These are phyloP conservation scores for Nematodospora anomalae DNA, from an alignment of 1,139 yeast species.

Conservation along the genomic window DNA sequence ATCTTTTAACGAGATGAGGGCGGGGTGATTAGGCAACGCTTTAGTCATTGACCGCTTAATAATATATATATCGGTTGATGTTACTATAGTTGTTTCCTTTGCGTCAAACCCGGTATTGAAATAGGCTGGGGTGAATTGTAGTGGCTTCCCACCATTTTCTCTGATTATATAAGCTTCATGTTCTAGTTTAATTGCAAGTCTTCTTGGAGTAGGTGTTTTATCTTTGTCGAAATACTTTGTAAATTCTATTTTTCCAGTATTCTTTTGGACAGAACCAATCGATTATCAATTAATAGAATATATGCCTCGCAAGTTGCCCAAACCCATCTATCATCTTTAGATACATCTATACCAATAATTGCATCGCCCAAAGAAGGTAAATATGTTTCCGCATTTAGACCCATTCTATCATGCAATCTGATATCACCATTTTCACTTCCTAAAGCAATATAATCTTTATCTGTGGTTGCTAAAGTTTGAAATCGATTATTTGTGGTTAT, in stretches of 20 bases:
- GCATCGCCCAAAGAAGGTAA: constrained; percentile 82
- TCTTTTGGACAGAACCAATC: constrained; percentile 58
- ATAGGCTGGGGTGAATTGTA: constrained; percentile 68
- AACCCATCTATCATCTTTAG: constrained; percentile 81
- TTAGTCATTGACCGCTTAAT: constrained; percentile 76
- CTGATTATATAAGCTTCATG: constrained; percentile 65
- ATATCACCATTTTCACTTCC: constrained; percentile 77
- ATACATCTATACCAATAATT: constrained; percentile 63
- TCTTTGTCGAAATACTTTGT: constrained; percentile 62
- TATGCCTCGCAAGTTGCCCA: constrained; percentile 77
- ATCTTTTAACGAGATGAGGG: constrained; percentile 66
- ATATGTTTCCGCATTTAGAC: constrained; percentile 71
- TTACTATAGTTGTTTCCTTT: constrained; percentile 69
- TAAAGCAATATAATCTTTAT: constrained; percentile 70
- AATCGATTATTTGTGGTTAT: constrained; percentile 59
- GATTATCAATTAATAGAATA: constrained; percentile 64
- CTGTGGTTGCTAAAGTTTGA: constrained; percentile 69
- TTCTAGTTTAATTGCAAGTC: constrained; percentile 68
- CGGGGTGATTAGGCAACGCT: constrained; percentile 48
- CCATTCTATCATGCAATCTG: constrained; percentile 67
- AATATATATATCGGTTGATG: constrained; percentile 80
- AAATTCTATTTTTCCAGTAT: constrained; percentile 66
- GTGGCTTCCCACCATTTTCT: constrained; percentile 45
- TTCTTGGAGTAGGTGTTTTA: constrained; percentile 67
- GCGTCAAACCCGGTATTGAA: constrained; percentile 69